Base-by-base conservation (phyloP, 2,329 filamentous ascomycete genomes). In the Fusarium equiseti region DNA sequence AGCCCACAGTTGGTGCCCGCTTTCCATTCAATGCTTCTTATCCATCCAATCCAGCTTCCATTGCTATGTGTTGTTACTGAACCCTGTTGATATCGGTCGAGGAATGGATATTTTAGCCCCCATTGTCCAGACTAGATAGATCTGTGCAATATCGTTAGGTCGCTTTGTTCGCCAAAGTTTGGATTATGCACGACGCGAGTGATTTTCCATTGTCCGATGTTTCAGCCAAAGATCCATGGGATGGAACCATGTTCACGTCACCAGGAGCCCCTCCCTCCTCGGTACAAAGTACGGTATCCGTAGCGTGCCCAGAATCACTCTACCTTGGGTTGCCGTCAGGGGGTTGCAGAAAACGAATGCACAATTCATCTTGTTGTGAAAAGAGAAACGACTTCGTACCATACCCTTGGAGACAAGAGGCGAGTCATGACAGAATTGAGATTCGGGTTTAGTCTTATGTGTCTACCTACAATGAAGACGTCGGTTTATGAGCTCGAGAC, bases 91-190 rank as follows among this genome's bases (percentile, higher is more conserved):
- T 51, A 57, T 44, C 42, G n/a, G 31, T 13, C 29, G 31, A 49
- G 26, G 20, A n/a, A 20, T 66, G 18, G 22, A 13, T 22, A 65
- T 55, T 45, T 59, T 54, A 31, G 54, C 26, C 22, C 29, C 18
- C 26, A 43, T 38, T 20, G 6, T 16, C 24, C 35, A 20, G 15
- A 43, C 35, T 42, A 26, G 16, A 53, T 42, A 26, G 16, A 53
- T 22, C 13, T 13, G 12, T 43, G 18, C 31, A 53, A 38, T 43
- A 29, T 43, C 13, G 50, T 13, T 38, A 38, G 35, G 35, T 63
- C 68, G 60, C 56, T 59, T 59, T 63, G 54, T 32, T 71, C 65
- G 61, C 50, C 69, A 70, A 66, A 53, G 40, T 8, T 51, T 31
- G 44, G 38, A 61, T 49, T 54, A 59, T 69, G 52, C 44, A 49